Evolutionary conservation across 1,139 yeast species (phyloP), one percentile per base, ranked within the genome.

Genomic region (Taphrina pruni): DNA sequence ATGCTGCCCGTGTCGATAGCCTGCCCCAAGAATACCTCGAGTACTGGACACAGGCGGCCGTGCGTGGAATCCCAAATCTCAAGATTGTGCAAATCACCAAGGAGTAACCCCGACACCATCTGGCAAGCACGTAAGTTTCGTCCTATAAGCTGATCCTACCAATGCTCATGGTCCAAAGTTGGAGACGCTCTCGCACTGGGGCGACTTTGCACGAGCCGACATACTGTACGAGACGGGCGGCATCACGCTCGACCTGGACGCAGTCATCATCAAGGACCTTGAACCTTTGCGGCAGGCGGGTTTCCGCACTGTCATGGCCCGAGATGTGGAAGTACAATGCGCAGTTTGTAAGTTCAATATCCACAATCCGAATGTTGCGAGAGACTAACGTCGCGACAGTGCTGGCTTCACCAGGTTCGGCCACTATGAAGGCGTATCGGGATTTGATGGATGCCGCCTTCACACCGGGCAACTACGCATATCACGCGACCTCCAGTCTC

Each of bases 191-290:
- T 26, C 55, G 9, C 14, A 51, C n/a, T 51, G 55, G 55, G 35
- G 8, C 14, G 55, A 51, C 20, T 51, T 51, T 26, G 55, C 20
- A 12, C 26, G 55, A 6, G 55, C 35, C 14, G 55, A 51, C 8
- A 51, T 51, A n/a, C 55, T 51, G 55, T 51, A 51, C 38, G 55
- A 51, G 38, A 11, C 14, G 21, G 55, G 55, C 55, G 55, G 55
- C n/a, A 32, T 35, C 36, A 11, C 20, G 8, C 32, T 51, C 11
- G 55, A 51, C 20, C 55, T 51, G 21, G 55, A 51, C n/a, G 55
- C 20, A 6, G n/a, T 51, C 8, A 9, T 20, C 11, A 11, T 51
- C 21, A 51, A 35, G 55, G 55, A 51, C 20, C 14, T 51, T 6
- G 20, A 11, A 21, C 55, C 55, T 7, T n/a, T 51, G 55, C 9